These are phyloP conservation scores for Fistulifera solaris DNA, from an alignment of 108 stramenopile genomes.

Conservation along the genomic window DNA sequence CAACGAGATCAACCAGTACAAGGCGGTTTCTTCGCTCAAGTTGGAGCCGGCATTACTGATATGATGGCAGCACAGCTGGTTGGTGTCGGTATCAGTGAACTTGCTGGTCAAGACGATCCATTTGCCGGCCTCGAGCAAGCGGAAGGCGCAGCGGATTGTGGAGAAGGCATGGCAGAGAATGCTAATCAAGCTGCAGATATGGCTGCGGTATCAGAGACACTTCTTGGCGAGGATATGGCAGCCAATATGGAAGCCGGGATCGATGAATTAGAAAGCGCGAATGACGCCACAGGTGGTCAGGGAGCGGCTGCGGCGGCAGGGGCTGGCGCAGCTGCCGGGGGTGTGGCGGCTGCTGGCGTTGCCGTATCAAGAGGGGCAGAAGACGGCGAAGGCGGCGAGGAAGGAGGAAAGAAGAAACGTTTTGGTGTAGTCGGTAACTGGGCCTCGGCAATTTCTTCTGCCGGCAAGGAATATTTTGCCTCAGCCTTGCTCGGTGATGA, in stretches of 20 bases:
- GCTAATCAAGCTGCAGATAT: conserved; percentile 5
- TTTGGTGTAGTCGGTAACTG: conserved; percentile 14
- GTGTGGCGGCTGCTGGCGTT: conserved; percentile 16
- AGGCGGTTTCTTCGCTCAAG: conserved; percentile 7
- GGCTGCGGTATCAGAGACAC: conserved; percentile 14
- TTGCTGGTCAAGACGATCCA: conserved; percentile 9
- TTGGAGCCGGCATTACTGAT: conserved; percentile 2
- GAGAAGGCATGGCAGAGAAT: not conserved
- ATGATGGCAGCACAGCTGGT: conserved; percentile 11
- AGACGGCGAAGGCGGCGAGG: conserved; percentile 7
- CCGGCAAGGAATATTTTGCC: conserved; percentile 32
- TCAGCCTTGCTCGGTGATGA: conserved; percentile 23
- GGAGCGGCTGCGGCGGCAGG: conserved; percentile 3
- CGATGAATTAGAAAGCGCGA: conserved; percentile 22
- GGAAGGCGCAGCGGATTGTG: conserved; percentile 4
- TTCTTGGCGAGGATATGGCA: conserved; percentile 26
- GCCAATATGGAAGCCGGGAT: conserved; percentile 26
- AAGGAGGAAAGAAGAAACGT: conserved; percentile 8
- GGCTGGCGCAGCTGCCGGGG: conserved; percentile 13
- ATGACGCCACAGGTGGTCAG: conserved; percentile 11
- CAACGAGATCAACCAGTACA: conserved; percentile 6
- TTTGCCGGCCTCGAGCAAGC: conserved; percentile 6
- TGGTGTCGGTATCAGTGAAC: conserved; percentile 1
- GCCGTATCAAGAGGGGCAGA: conserved; percentile 9
- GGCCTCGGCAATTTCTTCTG: conserved; percentile 18